These are phyloP conservation scores for Xylaria palmicola DNA, from an alignment of 495 filamentous ascomycete species.

Conservation along the genomic window DNA sequence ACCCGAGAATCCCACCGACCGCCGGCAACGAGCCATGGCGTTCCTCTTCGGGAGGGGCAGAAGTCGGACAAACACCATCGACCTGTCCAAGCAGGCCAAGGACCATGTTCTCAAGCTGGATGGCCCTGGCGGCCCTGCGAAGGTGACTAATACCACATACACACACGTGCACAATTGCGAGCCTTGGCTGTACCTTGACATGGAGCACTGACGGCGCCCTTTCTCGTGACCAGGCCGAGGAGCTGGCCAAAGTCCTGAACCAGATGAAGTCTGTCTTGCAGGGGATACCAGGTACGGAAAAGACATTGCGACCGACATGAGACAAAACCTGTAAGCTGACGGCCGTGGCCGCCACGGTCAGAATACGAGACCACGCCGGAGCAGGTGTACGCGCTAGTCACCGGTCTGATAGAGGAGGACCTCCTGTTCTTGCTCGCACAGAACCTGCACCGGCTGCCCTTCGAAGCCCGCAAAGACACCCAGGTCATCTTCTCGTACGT, in stretches of 20 bases:
- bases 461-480: constrained; percentile 89
- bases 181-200: constrained; percentile 6
- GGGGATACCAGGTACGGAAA: constrained; percentile 75
- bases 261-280: constrained; percentile 84
- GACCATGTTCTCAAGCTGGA: constrained; percentile 56
- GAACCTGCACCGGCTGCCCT: constrained; percentile 78
- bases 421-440: constrained; percentile 78
- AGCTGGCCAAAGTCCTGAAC: constrained; percentile 70
- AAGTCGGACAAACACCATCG: constrained; percentile 53
- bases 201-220: constrained; percentile 12
- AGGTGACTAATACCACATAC: constrained; percentile 41
- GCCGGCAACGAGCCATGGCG: constrained; percentile 58
- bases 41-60: constrained; percentile 84
- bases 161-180: neutral
- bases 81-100: constrained; percentile 53
- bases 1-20: neutral
- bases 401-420: constrained; percentile 80
- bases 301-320: neutral
- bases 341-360: constrained; percentile 35
- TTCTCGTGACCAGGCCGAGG: constrained; percentile 55
- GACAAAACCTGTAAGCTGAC: constrained; percentile 13
- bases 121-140: constrained; percentile 48
- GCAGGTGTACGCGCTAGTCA: constrained; percentile 76
- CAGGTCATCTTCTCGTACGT: constrained; percentile 88
- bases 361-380: constrained; percentile 85